These are phyloP conservation scores for Coemansia sp. DNA, from an alignment of 192 early-diverging fungal species.

Conservation along the genomic window DNA sequence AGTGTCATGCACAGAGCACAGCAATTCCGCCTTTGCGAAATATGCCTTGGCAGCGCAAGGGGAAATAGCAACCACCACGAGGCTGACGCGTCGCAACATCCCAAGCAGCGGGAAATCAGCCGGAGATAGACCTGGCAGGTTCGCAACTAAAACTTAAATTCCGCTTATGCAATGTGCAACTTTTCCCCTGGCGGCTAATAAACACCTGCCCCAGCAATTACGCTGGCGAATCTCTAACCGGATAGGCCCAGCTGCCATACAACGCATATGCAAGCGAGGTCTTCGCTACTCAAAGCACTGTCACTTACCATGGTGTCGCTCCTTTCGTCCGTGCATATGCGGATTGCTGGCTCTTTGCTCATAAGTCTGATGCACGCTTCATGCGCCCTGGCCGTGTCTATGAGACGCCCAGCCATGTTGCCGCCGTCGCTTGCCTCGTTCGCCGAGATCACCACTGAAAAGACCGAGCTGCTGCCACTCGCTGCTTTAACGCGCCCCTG, in stretches of 20 bases:
- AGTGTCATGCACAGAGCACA: not conserved
- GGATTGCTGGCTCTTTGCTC: constrained; percentile 36
- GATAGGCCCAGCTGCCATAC: too few relatives aligned
- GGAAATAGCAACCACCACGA: not conserved
- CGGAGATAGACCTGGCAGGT: too few relatives aligned
- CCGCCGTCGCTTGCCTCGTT: not conserved
- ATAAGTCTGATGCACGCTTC: constrained; percentile 20
- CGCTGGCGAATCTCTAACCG: not conserved
- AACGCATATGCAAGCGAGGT: not conserved
- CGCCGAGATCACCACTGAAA: constrained; percentile 22
- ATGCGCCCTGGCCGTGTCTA: constrained; percentile 17
- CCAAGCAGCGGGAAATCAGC: too few relatives aligned
- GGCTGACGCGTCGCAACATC: not conserved
- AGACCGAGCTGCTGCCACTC: not conserved
- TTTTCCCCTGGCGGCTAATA: too few relatives aligned
- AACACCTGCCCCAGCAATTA: too few relatives aligned
- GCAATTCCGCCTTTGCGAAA: not conserved
- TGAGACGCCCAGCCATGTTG: not conserved
- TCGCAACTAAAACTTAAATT: too few relatives aligned
- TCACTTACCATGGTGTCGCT: constrained; percentile 29
- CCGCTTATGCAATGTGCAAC: too few relatives aligned
- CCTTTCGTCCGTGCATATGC: constrained; percentile 19
- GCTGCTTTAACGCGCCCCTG: constrained; percentile 4
- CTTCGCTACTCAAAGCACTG: not conserved
- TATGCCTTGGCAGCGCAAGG: not conserved